Base-by-base conservation (phyloP, 78 protist species). In the Cavenderia fasciculata region DNA sequence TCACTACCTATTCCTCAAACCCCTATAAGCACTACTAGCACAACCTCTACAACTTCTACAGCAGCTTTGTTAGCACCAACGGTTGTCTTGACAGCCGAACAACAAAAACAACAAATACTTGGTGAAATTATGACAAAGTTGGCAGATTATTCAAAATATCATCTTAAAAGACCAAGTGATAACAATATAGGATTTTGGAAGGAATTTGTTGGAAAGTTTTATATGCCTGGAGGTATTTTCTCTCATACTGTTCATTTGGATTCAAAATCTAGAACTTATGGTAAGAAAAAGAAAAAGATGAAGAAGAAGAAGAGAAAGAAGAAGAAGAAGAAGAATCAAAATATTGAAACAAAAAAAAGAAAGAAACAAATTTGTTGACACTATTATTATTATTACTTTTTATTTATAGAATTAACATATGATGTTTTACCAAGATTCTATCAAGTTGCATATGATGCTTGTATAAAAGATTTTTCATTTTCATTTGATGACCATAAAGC, bases 151-250 rank as follows among this genome's bases (percentile, higher is more conserved):
- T 44, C 74, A 1, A 56, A 33, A 38, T 29, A 47, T 23, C 68
- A 62, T 65, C n/a, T 65, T 6, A 62, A 31, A 25, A 16, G 59
- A 1, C 87, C 87, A 8, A 23, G 4, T n/a, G 52, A 47, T 27
- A 78, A 78, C 40, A 25, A 49, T 7, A n/a, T 52, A 29, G 43
- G 4, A 14, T 40, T 47, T 52, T 78, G 87, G 87, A 54, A 65
- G 44, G 27, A 23, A 10, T 78, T 65, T 52, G 44, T 78, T 23
- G 52, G 52, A 19, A 40, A 21, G n/a, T 47, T 46, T 34, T 78
- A 65, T 34, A 78, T 78, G 70, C 57, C 33, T 34, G 87, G 87
- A 19, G 87, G 87, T 51, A 34, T 46, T 29, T 78, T 65, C 38
- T 65, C 16, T 65, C 87, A 78, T 65, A 78, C 87, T 11, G 23